Conservation (phyloP, 2,329 filamentous ascomycete genomes). For the Colletotrichum musicola region DNA sequence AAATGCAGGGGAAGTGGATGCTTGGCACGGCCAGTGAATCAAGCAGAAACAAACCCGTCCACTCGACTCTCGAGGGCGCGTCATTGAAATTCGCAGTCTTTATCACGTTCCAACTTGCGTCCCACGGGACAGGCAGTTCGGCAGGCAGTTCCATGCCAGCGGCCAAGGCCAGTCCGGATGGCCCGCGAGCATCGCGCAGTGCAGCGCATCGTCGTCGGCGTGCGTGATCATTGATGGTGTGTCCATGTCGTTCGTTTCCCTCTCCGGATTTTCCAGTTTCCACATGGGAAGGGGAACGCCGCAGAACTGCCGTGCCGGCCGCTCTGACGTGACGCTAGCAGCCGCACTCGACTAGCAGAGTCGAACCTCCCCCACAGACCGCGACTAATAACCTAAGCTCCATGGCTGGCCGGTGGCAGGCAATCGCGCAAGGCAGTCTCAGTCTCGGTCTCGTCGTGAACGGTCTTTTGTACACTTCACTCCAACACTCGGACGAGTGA, state of each 20-base stretch:
- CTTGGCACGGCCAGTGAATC: slow-evolving; percentile 30
- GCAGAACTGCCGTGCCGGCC: slow-evolving; percentile 23
- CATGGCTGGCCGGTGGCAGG: background rate
- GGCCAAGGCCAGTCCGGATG: slow-evolving; percentile 4
- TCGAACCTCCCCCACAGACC: too few species aligned
- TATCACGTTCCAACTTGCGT: background rate
- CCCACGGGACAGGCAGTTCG: background rate
- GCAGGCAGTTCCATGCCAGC: slow-evolving; percentile 35
- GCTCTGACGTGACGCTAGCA: slow-evolving; percentile 14
- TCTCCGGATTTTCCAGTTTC: background rate
- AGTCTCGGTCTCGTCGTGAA: background rate
- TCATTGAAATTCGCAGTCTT: background rate
- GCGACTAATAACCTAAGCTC: too few species aligned
- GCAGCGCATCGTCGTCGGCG: slow-evolving; percentile 3
- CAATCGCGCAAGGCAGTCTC: background rate
- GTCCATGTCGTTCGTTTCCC: too few species aligned
- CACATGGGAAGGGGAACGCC: background rate
- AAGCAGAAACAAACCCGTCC: slow-evolving; percentile 12
- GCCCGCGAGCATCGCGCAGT: background rate
- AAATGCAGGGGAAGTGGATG: slow-evolving; percentile 35
- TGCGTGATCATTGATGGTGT: background rate
- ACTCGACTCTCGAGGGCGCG: background rate
- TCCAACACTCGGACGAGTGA: too few species aligned
- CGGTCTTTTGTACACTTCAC: too few species aligned
- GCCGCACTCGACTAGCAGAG: slow-evolving; percentile 5